These are phyloP conservation scores for Xylaria arbuscula DNA, from an alignment of 2,329 filamentous ascomycete species.

Conservation along the genomic window DNA sequence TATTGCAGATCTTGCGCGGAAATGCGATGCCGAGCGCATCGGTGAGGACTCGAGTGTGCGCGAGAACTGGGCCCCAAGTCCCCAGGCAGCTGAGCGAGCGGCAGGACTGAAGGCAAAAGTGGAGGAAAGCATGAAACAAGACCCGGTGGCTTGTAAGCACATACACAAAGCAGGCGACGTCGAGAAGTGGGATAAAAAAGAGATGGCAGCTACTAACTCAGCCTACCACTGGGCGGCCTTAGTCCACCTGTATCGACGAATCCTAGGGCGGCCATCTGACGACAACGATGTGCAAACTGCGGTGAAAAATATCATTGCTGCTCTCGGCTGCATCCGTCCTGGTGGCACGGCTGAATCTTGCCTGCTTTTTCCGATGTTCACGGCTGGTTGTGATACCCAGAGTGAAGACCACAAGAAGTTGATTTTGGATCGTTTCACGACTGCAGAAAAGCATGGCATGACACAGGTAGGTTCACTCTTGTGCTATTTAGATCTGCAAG, in stretches of 20 bases:
- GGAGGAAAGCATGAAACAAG: constrained; percentile 62
- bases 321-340: constrained; percentile 69
- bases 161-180: constrained; percentile 62
- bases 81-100: constrained; percentile 66
- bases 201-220: constrained; percentile 78
- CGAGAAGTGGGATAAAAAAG: constrained; percentile 68
- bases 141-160: constrained; percentile 58
- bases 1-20: constrained; percentile 76
- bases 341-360: constrained; percentile 80
- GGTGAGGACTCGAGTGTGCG: constrained; percentile 62
- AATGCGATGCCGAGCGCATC: constrained; percentile 74
- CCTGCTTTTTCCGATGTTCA: constrained; percentile 83
- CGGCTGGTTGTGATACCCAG: constrained; percentile 79
- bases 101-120: constrained; percentile 70
- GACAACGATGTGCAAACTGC: constrained; percentile 71
- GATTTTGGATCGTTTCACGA: constrained; percentile 73
- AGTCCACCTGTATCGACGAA: constrained; percentile 79
- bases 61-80: constrained; percentile 67
- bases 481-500: neutral
- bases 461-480: constrained; percentile 68
- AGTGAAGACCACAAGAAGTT: constrained; percentile 65
- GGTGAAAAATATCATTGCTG: constrained; percentile 71
- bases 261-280: constrained; percentile 69
- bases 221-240: constrained; percentile 84
- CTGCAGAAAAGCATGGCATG: constrained; percentile 79